Percentiles rank a stretch among this genome's conserved stretches.
Evolutionary conservation across 495 filamentous ascomycete genomes (phyloP).

Genomic region (Tuber brumale): DNA sequence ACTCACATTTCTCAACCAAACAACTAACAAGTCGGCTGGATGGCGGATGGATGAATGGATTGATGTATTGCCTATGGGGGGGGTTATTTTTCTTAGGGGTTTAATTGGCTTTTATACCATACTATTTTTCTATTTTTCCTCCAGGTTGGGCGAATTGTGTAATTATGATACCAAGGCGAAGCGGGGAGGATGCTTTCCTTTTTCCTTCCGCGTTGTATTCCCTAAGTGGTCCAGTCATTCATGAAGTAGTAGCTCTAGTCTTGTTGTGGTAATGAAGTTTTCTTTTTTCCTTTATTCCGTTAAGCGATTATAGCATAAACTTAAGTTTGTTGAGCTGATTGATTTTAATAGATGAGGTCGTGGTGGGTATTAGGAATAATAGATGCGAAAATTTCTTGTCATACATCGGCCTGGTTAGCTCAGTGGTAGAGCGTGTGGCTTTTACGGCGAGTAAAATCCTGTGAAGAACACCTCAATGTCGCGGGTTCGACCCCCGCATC

Average conservation of each 20-base stretch:
- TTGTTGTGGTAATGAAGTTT: conserved; percentile 23
- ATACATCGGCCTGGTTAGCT: conserved; percentile 16
- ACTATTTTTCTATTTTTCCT: conserved; percentile 1
- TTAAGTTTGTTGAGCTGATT: not conserved
- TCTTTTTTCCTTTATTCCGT: conserved; percentile 14
- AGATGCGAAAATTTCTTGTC: not conserved
- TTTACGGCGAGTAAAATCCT: conserved; percentile 6
- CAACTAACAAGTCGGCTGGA: not conserved
- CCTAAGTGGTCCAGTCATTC: conserved; percentile 15
- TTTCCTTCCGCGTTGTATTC: conserved; percentile 23
- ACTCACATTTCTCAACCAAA: not conserved
- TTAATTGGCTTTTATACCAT: conserved; percentile 9
- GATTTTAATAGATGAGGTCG: not conserved
- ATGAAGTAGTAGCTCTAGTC: conserved; percentile 13
- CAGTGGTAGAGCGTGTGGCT: conserved; percentile 25
- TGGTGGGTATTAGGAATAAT: not conserved
- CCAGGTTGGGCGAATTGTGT: not conserved
- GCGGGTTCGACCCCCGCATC: conserved; percentile 16
- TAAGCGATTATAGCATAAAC: not conserved
- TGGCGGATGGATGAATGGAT: not conserved
- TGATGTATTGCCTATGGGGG: not conserved
- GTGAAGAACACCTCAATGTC: conserved; percentile 16
- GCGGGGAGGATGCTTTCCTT: conserved; percentile 9
- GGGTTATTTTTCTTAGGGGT: conserved; percentile 5
- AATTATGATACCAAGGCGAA: not conserved